Conservation (phyloP, 1,139 yeast species). For the Ashbya aceris region DNA sequence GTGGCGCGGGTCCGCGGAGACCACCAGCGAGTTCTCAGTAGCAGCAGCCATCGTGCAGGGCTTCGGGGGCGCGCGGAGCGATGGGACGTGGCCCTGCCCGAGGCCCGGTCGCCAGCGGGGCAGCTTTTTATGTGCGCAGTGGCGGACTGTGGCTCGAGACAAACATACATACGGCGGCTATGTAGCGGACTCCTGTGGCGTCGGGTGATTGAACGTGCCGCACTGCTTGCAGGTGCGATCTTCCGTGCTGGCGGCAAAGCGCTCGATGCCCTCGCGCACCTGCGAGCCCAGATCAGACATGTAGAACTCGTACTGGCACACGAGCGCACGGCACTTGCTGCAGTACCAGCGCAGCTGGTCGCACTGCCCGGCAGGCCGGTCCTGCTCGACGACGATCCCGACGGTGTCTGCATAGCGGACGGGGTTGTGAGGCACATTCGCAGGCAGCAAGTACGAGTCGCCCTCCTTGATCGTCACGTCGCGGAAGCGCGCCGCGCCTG, state of each 20-base stretch:
- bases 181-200: not conserved
- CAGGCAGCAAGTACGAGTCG: conserved; percentile 77
- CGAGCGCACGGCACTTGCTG: conserved; percentile 49
- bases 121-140: too few species aligned
- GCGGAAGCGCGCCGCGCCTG: conserved; percentile 52
- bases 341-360: conserved; percentile 88
- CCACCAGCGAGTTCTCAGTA: conserved; percentile 25
- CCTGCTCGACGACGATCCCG: conserved; percentile 92
- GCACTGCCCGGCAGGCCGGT: conserved; percentile 59
- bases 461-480: conserved; percentile 77
- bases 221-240: conserved; percentile 69
- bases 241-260: conserved; percentile 53
- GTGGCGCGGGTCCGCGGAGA: conserved; percentile 50
- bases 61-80: too few species aligned
- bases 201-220: conserved; percentile 57
- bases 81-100: too few species aligned
- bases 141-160: too few species aligned
- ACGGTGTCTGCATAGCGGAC: conserved; percentile 78
- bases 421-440: conserved; percentile 83
- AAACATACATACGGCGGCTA: too few species aligned
- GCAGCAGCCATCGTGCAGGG: not conserved
- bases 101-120: too few species aligned
- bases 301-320: conserved; percentile 63
- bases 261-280: conserved; percentile 70
- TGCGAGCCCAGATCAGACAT: conserved; percentile 84